Evolutionary conservation across 192 early-diverging fungal species (phyloP).

Genomic region (Helicostylum pulchrum): DNA sequence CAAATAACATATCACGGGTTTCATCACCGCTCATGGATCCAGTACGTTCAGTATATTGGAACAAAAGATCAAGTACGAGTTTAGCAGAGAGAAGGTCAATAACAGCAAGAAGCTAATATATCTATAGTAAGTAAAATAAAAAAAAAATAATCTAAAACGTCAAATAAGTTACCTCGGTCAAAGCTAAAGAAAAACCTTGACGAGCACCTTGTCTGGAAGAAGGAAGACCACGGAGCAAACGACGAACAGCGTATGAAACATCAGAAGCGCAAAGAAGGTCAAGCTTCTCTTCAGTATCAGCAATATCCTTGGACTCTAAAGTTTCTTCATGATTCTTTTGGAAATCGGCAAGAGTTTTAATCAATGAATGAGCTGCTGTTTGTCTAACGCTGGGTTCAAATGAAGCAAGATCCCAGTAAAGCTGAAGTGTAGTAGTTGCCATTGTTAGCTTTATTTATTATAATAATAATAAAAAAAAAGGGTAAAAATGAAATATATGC

Average conservation of each 20-base stretch:
- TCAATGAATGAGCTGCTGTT: constrained; percentile 29
- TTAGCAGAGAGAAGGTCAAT: constrained; percentile 45
- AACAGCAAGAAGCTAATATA: constrained; percentile 38
- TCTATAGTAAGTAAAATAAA: not conserved
- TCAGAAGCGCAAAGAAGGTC: constrained; percentile 70
- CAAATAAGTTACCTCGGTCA: constrained; percentile 64
- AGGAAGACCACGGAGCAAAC: constrained; percentile 86
- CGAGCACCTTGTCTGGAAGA: constrained; percentile 84
- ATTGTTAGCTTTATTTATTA: constrained; percentile 8
- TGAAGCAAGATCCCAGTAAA: constrained; percentile 44
- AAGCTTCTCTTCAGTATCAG: constrained; percentile 58
- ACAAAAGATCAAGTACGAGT: constrained; percentile 68
- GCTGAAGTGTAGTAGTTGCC: constrained; percentile 36
- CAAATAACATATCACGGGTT: constrained; percentile 84
- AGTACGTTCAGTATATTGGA: constrained; percentile 59
- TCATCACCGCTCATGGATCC: constrained; percentile 81
- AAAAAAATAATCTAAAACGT: not conserved
- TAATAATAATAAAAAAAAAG: not conserved
- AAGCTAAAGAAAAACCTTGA: constrained; percentile 92
- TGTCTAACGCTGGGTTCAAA: constrained; percentile 31
- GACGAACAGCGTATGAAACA: constrained; percentile 81
- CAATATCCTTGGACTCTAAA: constrained; percentile 23
- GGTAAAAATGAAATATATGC: not conserved
- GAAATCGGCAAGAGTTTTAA: constrained; percentile 27
- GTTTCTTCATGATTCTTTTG: constrained; percentile 26